A percentile compares a stretch with the other conserved stretches of the same genome.
These are phyloP conservation scores for Podosphaera fusca DNA, from an alignment of 2,329 filamentous ascomycete genomes.

Conservation along the genomic window DNA sequence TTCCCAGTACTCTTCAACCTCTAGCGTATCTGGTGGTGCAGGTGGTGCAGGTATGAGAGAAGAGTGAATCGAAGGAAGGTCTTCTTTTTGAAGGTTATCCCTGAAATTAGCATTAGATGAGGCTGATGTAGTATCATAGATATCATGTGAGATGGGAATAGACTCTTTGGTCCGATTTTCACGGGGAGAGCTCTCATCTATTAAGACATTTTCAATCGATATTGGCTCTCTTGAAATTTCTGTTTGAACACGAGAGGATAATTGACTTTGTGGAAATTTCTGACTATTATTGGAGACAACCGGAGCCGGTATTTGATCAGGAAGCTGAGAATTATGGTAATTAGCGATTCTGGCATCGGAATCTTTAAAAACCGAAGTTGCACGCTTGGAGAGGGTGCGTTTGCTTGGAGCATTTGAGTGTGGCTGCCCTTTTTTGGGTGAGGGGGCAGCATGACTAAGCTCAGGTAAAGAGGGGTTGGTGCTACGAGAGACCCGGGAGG, in stretches of 20 bases:
- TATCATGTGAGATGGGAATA: neutral
- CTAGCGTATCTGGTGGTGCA: conserved; percentile 1
- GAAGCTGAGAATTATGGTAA: neutral
- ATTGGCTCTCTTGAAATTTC: conserved; percentile 10
- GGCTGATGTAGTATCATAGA: neutral
- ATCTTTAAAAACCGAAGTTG: conserved; percentile 31
- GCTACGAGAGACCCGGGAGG: conserved; percentile 5
- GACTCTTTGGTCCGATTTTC: neutral
- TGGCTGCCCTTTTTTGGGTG: conserved; percentile 15
- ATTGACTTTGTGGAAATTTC: conserved; percentile 11
- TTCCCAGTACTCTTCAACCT: conserved; percentile 3
- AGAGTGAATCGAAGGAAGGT: neutral
- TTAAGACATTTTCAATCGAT: neutral
- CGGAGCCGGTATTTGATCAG: neutral
- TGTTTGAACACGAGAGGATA: neutral
- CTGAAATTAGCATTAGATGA: neutral
- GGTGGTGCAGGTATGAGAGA: neutral
- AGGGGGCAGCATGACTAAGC: conserved; percentile 3
- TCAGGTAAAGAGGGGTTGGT: conserved; percentile 3
- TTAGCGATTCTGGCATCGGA: conserved; percentile 9
- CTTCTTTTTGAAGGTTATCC: neutral
- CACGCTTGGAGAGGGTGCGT: conserved; percentile 27
- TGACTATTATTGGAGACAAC: conserved; percentile 10
- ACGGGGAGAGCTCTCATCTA: neutral
- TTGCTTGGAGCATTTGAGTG: conserved; percentile 17